Percentiles rank a stretch among this genome's conserved stretches.
Conservation (phyloP, 352 stramenopile species). For the Thraustochytrium sp. region DNA sequence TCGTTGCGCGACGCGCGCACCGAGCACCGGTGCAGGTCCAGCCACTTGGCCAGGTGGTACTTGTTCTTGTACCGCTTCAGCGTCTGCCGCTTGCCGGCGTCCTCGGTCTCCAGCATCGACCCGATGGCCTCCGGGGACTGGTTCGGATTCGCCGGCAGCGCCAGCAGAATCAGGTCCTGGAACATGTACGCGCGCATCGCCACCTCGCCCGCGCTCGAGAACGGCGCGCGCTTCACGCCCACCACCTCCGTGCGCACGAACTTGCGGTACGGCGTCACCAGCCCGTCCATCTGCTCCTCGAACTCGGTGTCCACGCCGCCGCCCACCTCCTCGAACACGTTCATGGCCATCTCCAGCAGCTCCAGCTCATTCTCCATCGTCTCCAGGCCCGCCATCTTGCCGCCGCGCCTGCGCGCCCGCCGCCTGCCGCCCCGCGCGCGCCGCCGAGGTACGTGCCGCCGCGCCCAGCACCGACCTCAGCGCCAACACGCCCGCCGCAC, state of each 20-base stretch:
- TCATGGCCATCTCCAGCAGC: constrained; percentile 23
- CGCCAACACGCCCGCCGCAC: no score
- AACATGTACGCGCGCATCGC: background rate
- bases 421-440: no score
- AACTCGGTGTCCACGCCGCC: background rate
- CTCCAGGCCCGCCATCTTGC: background rate
- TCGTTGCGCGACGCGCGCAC: background rate
- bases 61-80: constrained; percentile 41
- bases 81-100: constrained; percentile 29
- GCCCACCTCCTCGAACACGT: constrained; percentile 16
- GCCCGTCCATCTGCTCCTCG: background rate
- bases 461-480: no score
- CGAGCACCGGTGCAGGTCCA: constrained; percentile 23
- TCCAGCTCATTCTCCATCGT: constrained; percentile 21
- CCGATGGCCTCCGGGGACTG: constrained; percentile 10
- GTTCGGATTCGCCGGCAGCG: background rate
- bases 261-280: constrained; percentile 6
- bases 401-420: no score
- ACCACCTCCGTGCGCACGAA: constrained; percentile 10
- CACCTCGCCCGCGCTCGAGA: background rate
- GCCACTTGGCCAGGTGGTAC: constrained; percentile 7
- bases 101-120: constrained; percentile 36
- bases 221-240: background rate
- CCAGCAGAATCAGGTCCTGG: background rate
- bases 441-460: no score